Conservation (phyloP, 176 grass and related monocot genomes). For the Pharus latifolius region DNA sequence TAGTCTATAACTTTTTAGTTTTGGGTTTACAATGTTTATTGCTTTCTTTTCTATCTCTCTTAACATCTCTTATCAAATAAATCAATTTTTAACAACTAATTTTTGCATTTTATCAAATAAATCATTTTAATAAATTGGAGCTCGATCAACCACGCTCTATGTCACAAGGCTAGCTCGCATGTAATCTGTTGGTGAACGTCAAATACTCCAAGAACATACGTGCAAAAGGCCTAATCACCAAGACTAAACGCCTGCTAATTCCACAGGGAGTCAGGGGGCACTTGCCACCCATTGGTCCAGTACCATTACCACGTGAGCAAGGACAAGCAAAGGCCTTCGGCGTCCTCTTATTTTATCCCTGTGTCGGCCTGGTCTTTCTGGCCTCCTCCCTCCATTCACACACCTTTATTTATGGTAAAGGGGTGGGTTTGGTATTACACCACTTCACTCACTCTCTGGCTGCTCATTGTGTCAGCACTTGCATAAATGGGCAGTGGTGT, state of each 20-base stretch:
- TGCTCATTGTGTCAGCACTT: constrained; percentile 1
- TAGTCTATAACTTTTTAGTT: no score
- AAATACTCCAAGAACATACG: background rate
- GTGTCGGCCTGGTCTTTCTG: constrained; percentile 30
- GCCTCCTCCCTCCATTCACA: constrained; percentile 2
- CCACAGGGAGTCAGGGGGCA: background rate
- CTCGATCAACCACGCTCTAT: no score
- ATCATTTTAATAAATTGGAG: no score
- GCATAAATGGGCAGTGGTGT: constrained; percentile 12
- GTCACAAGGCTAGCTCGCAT: no score
- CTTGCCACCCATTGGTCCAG: background rate
- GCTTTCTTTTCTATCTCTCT: no score
- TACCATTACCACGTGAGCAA: constrained; percentile 3
- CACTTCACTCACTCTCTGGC: constrained; percentile 11
- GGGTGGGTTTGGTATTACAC: constrained; percentile 13
- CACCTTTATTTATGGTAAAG: background rate
- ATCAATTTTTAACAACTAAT: no score
- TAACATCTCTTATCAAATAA: no score
- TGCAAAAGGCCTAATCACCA: constrained; percentile 18
- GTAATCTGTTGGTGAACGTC: no score
- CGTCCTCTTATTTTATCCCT: constrained; percentile 3
- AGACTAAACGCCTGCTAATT: background rate
- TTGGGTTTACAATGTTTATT: no score
- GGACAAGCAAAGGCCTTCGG: constrained; percentile 1
- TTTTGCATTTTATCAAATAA: no score